These are phyloP conservation scores for Pythium guiyangense DNA, from an alignment of 352 stramenopile genomes.

Conservation along the genomic window DNA sequence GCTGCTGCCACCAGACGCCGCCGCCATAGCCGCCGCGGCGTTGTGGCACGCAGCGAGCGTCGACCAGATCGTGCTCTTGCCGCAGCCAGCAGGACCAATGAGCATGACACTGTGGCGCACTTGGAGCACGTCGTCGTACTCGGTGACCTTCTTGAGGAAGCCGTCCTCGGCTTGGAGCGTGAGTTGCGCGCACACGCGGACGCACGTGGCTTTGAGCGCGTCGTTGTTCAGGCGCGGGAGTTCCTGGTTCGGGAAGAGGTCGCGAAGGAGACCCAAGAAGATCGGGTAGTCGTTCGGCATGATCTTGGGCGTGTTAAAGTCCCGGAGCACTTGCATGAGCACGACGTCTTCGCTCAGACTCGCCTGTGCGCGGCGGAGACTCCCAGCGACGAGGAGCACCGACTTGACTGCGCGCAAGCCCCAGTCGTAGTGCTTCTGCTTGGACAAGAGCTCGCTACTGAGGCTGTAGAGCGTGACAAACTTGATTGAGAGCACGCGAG, in stretches of 20 bases:
- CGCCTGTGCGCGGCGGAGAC: conserved; percentile 86
- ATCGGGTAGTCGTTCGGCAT: conserved; percentile 90
- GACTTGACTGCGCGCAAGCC: conserved; percentile 94
- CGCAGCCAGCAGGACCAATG: conserved; percentile 91
- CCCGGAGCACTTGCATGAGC: conserved; percentile 93
- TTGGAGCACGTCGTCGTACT: conserved; percentile 93
- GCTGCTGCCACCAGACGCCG: conserved; percentile 23
- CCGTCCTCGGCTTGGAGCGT: conserved; percentile 92
- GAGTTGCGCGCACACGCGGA: conserved; percentile 47
- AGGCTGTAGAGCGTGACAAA: conserved; percentile 90
- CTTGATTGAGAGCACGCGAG: conserved; percentile 75
- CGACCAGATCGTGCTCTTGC: conserved; percentile 95
- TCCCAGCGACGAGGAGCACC: conserved; percentile 93
- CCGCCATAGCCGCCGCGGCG: not conserved
- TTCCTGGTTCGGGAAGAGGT: conserved; percentile 86
- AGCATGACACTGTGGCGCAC: conserved; percentile 96
- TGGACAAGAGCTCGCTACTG: conserved; percentile 81
- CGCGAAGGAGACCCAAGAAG: conserved; percentile 91
- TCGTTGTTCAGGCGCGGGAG: conserved; percentile 40
- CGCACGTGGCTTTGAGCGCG: conserved; percentile 33
- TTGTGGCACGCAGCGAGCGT: conserved; percentile 88
- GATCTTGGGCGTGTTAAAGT: conserved; percentile 96
- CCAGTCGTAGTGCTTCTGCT: conserved; percentile 94
- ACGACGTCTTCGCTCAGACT: conserved; percentile 87
- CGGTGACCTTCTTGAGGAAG: conserved; percentile 94